phyloP scores from a whole-genome alignment of 805 yeast species.

The Candida palmyrensis region DNA sequence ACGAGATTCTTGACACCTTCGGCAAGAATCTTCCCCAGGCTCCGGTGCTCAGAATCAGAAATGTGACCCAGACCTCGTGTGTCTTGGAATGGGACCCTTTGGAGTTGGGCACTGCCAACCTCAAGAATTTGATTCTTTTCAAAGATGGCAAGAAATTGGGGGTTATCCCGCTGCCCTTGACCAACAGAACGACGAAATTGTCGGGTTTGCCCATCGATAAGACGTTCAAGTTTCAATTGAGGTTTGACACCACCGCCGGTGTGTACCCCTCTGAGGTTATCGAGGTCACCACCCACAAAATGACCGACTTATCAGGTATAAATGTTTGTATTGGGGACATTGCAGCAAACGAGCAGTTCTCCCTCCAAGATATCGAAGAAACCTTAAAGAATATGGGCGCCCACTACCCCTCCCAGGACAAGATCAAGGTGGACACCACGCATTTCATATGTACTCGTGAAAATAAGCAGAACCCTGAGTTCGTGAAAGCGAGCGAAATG shows the following conservation, averaged over 20 bases:
- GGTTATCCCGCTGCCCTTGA: conserved; percentile 75
- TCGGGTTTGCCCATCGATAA: conserved; percentile 90
- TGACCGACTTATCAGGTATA: conserved; percentile 93
- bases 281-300: conserved; percentile 79
- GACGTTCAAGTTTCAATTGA: conserved; percentile 70
- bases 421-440: conserved; percentile 85
- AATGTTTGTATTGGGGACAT: conserved; percentile 86
- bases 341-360: conserved; percentile 46
- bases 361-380: conserved; percentile 50
- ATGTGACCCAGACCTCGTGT: conserved; percentile 90
- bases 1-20: conserved; percentile 63
- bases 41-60: conserved; percentile 66
- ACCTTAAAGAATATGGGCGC: conserved; percentile 75
- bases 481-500: conserved; percentile 71
- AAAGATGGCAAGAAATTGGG: conserved; percentile 74
- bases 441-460: conserved; percentile 73
- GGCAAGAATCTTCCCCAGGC: conserved; percentile 67
- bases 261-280: conserved; percentile 61
- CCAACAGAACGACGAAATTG: conserved; percentile 75
- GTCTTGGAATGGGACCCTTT: conserved; percentile 92
- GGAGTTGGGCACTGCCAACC: conserved; percentile 74
- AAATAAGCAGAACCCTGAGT: conserved; percentile 63
- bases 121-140: conserved; percentile 71
- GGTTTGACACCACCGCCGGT: conserved; percentile 90
- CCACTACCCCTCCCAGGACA: conserved; percentile 58